phyloP scores from a whole-genome alignment of 2,329 filamentous ascomycete species.

The Botrytis galanthina region DNA sequence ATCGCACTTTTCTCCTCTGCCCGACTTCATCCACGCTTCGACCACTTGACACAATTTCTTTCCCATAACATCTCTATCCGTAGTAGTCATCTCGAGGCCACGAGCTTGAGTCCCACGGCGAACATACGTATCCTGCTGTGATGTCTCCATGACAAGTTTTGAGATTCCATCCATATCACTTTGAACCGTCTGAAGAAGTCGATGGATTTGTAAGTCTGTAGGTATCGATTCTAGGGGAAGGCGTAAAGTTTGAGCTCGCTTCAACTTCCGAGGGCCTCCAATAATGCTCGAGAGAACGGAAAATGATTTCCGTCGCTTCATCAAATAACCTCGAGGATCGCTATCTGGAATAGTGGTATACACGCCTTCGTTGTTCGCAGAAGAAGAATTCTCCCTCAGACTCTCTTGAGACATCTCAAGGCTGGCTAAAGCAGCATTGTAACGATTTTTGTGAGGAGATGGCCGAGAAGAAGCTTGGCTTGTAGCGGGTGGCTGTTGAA shows the following conservation, averaged over 20 bases:
- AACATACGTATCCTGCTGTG: constrained; percentile 30
- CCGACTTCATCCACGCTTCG: constrained; percentile 27
- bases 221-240: constrained; percentile 36
- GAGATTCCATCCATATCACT: constrained; percentile 22
- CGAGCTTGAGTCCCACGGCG: constrained; percentile 21
- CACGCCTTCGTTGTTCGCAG: constrained; percentile 20
- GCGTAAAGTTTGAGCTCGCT: constrained; percentile 32
- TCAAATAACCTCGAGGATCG: constrained; percentile 38
- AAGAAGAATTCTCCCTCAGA: neutral
- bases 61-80: constrained; percentile 19
- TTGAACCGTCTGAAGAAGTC: constrained; percentile 25
- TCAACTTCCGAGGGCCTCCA: constrained; percentile 26
- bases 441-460: constrained; percentile 37
- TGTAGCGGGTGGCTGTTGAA: neutral
- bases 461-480: constrained; percentile 4
- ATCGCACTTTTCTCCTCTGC: constrained; percentile 18
- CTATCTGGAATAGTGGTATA: constrained; percentile 32
- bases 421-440: constrained; percentile 33
- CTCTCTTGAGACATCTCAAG: constrained; percentile 22
- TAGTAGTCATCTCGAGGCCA: constrained; percentile 26
- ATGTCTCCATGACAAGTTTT: constrained; percentile 15
- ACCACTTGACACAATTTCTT: constrained; percentile 25
- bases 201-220: constrained; percentile 27
- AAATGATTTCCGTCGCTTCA: constrained; percentile 34
- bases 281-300: constrained; percentile 17